Conservation (phyloP, 2,329 filamentous ascomycete species). For the Talaromyces sp. region DNA sequence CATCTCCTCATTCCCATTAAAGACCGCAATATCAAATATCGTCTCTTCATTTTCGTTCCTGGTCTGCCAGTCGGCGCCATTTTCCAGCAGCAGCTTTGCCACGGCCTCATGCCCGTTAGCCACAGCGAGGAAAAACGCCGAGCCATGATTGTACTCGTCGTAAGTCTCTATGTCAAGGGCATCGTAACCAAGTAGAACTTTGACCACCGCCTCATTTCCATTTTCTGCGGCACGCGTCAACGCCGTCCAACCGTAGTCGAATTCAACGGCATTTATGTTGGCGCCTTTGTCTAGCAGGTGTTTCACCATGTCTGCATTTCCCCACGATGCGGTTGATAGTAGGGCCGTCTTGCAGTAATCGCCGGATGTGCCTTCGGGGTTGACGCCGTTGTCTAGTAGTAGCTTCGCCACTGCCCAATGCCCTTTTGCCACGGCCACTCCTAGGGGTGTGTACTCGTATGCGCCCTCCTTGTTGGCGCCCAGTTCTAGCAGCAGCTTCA, state of each 20-base stretch:
- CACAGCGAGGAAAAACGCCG: background rate
- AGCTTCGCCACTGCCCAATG: background rate
- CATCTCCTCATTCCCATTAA: conserved; percentile 22
- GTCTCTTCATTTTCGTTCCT: background rate
- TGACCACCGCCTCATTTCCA: background rate
- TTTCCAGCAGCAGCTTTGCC: conserved; percentile 3
- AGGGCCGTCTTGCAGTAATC: conserved; percentile 11
- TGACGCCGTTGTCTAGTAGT: background rate
- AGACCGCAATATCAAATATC: background rate
- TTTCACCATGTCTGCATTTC: conserved; percentile 6
- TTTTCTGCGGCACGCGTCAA: conserved; percentile 1
- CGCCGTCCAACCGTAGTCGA: background rate
- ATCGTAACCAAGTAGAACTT: background rate
- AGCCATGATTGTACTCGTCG: background rate
- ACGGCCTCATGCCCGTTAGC: background rate
- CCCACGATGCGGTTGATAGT: conserved; percentile 14
- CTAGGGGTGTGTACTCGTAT: background rate
- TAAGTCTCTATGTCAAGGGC: background rate
- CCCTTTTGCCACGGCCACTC: background rate
- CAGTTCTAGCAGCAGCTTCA: background rate
- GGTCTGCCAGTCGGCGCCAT: background rate
- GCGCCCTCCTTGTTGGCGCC: background rate
- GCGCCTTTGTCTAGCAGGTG: conserved; percentile 5
- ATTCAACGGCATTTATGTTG: background rate
- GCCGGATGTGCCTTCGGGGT: background rate